Evolutionary conservation across 306 rosid species (phyloP).

Genomic region (Calophaca sinica): DNA sequence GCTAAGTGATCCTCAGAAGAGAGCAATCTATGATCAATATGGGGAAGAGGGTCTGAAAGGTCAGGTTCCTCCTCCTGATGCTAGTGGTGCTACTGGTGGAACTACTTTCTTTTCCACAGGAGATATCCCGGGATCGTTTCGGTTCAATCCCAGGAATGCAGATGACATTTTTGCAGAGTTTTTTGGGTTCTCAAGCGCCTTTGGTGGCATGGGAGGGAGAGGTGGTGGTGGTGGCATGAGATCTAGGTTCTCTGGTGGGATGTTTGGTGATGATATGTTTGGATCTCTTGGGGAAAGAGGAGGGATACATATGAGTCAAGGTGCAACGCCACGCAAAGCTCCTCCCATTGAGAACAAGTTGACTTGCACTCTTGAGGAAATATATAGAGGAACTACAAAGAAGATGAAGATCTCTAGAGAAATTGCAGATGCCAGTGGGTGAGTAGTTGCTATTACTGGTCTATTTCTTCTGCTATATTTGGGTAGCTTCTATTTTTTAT

Average conservation of each 20-base stretch:
- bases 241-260: slow-evolving; percentile 63
- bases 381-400: slow-evolving; percentile 62
- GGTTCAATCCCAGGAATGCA: slow-evolving; percentile 70
- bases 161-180: slow-evolving; percentile 73
- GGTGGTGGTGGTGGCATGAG: slow-evolving; percentile 58
- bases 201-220: slow-evolving; percentile 70
- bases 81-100: slow-evolving; percentile 57
- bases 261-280: slow-evolving; percentile 67
- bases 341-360: slow-evolving; percentile 63
- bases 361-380: slow-evolving; percentile 71
- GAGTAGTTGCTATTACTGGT: slow-evolving; percentile 26
- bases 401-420: slow-evolving; percentile 77
- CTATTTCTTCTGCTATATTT: slow-evolving; percentile 3
- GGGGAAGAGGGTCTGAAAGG: slow-evolving; percentile 82
- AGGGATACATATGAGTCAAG: slow-evolving; percentile 55
- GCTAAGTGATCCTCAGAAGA: slow-evolving; percentile 77
- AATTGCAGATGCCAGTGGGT: slow-evolving; percentile 66
- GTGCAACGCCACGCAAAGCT: slow-evolving; percentile 56
- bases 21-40: slow-evolving; percentile 71
- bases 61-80: slow-evolving; percentile 73
- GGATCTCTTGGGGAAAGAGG: slow-evolving; percentile 60
- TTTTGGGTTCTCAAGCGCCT: slow-evolving; percentile 64
- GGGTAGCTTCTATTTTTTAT: neutral
- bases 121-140: slow-evolving; percentile 66
- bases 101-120: slow-evolving; percentile 63